Percentiles rank a stretch among this genome's conserved stretches.
These are phyloP conservation scores for Copromyces sp. DNA, from an alignment of 495 filamentous ascomycete species.

Conservation along the genomic window DNA sequence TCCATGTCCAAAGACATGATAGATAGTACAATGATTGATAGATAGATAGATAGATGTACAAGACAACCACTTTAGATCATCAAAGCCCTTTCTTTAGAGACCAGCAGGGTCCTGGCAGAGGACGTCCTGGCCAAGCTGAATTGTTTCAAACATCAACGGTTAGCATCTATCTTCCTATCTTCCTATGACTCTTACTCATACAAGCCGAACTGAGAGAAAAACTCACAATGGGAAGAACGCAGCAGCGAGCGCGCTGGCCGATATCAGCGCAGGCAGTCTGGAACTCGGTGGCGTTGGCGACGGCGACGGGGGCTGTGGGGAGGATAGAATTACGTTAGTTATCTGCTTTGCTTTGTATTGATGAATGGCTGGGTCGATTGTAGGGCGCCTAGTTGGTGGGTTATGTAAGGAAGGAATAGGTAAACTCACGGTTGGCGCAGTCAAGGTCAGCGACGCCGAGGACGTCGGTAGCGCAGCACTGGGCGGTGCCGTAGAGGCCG, in stretches of 20 bases:
- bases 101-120: conserved; percentile 31
- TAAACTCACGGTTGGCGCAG: conserved; percentile 27
- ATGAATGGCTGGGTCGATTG: too few species aligned
- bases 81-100: conserved; percentile 12
- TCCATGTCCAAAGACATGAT: background rate
- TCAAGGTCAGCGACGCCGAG: conserved; percentile 33
- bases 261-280: conserved; percentile 23
- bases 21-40: background rate
- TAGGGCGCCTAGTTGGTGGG: background rate
- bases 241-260: conserved; percentile 38
- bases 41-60: background rate
- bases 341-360: conserved; percentile 1
- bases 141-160: too few species aligned
- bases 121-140: conserved; percentile 25
- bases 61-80: background rate
- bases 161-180: too few species aligned
- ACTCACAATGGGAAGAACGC: conserved; percentile 26
- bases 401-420: background rate
- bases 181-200: too few species aligned
- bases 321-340: background rate
- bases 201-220: too few species aligned
- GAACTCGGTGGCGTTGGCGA: conserved; percentile 24
- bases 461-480: conserved; percentile 36
- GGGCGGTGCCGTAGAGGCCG: conserved; percentile 29
- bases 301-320: conserved; percentile 14